Percentiles rank a stretch among this genome's conserved stretches.
These are phyloP conservation scores for Neurospora sp. DNA, from an alignment of 495 filamentous ascomycete genomes.

Conservation along the genomic window DNA sequence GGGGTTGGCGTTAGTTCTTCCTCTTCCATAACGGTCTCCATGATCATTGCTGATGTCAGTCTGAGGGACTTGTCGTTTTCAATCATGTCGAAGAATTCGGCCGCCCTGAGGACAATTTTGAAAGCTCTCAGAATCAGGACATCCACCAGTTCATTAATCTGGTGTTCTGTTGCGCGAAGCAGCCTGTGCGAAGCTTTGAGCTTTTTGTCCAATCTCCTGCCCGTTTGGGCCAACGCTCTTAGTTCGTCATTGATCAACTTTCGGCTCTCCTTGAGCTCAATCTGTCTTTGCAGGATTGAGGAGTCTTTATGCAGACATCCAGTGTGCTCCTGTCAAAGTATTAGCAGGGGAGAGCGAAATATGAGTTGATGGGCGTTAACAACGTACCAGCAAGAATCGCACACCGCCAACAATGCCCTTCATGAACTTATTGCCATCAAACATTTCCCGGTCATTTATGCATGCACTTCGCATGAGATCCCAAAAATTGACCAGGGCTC, in stretches of 20 bases:
- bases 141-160: constrained; percentile 70
- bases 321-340: constrained; percentile 59
- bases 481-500: constrained; percentile 85
- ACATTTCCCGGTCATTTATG: constrained; percentile 55
- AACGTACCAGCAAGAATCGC: constrained; percentile 72
- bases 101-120: constrained; percentile 83
- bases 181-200: constrained; percentile 13
- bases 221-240: constrained; percentile 76
- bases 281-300: constrained; percentile 57
- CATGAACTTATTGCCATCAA: constrained; percentile 82
- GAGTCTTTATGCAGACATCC: constrained; percentile 81
- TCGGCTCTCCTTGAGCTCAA: constrained; percentile 67
- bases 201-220: constrained; percentile 68
- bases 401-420: constrained; percentile 89
- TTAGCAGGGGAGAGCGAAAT: constrained; percentile 9
- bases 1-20: constrained; percentile 59
- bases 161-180: constrained; percentile 39
- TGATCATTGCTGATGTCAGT: constrained; percentile 43
- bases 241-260: constrained; percentile 84
- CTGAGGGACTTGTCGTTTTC: constrained; percentile 52
- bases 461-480: constrained; percentile 67
- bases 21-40: constrained; percentile 54
- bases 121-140: constrained; percentile 91
- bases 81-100: constrained; percentile 86
- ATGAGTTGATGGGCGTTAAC: background rate